Base-by-base conservation (phyloP, 805 yeast species). In the Candida qinlingensis region DNA sequence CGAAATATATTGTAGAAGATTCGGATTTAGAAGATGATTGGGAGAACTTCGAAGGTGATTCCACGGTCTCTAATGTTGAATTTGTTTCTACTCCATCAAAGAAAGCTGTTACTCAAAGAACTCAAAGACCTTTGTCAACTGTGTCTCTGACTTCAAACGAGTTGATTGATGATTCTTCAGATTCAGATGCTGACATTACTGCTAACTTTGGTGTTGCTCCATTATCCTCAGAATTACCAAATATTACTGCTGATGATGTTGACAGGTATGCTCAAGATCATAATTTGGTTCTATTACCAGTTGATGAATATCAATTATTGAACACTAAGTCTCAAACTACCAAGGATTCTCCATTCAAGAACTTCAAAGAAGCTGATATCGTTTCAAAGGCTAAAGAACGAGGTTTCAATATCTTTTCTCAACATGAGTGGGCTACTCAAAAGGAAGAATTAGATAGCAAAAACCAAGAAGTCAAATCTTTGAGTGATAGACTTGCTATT, bases 251-350 rank as follows among this genome's bases (percentile, higher is more conserved):
- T 25, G 51, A 46, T 4, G 64, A 63, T n/a, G 58, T 68, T 13
- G 59, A 65, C 44, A 43, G 55, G 8, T 68, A 63, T 46, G 71
- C 70, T 6, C 52, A 57, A 8, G 49, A 53, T 27, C 62, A 66
- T 45, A 55, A 59, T 12, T 43, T 68, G 42, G 63, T 66, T 1
- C 31, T 65, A n/a, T 39, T 65, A 7, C 62, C 63, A 13, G 27
- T 41, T 10, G 50, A 49, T 4, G 63, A 65, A 26, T 64, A 49
- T 25, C 43, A 50, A 11, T 28, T 36, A 11, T 39, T 45, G 9
- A 43, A 47, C 13, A 59, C 62, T 34, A 45, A 64, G 33, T 64
- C 66, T 12, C 50, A 59, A 33, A 63, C 19, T 19, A 2, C 67
- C 7, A 62, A 56, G 43, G 64, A 52, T 28, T 47, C 60, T 41